These are phyloP conservation scores for Parastagonospora nodorum DNA, from an alignment of 2,329 filamentous ascomycete genomes.

Conservation along the genomic window DNA sequence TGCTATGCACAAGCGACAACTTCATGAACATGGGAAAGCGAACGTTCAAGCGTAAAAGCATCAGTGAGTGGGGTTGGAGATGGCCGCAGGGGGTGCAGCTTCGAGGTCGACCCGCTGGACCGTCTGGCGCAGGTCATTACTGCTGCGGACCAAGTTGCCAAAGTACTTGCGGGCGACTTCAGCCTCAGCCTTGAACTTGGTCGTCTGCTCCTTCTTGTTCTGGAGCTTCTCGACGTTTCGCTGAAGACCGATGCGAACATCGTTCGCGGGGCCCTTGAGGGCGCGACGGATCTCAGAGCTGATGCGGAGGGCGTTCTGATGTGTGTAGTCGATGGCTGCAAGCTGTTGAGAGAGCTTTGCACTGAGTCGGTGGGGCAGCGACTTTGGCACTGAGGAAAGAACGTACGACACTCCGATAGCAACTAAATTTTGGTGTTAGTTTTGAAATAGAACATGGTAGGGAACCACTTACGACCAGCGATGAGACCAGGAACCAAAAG, in stretches of 20 bases:
- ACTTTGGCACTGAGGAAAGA: conserved; percentile 83
- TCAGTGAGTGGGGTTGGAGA: conserved; percentile 36
- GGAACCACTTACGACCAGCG: conserved; percentile 69
- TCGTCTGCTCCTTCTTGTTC: conserved; percentile 79
- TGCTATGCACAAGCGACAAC: conserved; percentile 11
- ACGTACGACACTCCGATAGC: conserved; percentile 79
- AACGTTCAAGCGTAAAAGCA: neutral
- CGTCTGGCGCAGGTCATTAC: conserved; percentile 53
- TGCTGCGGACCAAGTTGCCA: conserved; percentile 74
- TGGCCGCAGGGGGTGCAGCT: conserved; percentile 51
- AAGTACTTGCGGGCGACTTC: conserved; percentile 92
- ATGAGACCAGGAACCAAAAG: conserved; percentile 81
- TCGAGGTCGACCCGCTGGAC: conserved; percentile 60
- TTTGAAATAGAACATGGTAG: neutral
- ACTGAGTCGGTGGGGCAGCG: conserved; percentile 82
- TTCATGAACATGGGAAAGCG: neutral
- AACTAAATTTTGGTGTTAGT: conserved; percentile 54
- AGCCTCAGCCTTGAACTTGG: conserved; percentile 80
- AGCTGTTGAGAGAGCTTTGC: conserved; percentile 84
- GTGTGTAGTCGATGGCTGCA: conserved; percentile 85
- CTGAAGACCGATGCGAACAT: conserved; percentile 81
- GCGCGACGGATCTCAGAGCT: conserved; percentile 85
- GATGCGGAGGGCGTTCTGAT: conserved; percentile 84
- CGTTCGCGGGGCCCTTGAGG: conserved; percentile 83
- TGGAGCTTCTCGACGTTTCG: conserved; percentile 81